These are phyloP conservation scores for Naganishia liquefaciens DNA, from an alignment of 1,284 basidiomycete genomes.

Conservation along the genomic window DNA sequence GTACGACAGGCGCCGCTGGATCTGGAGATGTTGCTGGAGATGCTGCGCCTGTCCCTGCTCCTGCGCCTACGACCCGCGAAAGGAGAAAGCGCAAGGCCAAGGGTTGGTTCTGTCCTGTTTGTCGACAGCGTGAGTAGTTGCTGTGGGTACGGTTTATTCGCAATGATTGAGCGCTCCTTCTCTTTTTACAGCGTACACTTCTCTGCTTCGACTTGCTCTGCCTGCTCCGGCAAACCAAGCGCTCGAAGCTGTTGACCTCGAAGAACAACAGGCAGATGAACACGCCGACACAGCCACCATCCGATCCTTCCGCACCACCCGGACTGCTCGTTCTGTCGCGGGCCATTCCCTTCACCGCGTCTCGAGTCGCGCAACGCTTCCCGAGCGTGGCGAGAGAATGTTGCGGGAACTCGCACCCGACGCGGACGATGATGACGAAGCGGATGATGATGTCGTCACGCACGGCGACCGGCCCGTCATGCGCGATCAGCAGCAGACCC, in stretches of 20 bases:
- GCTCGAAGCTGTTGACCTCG: conserved; percentile 33
- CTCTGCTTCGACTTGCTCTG: conserved; percentile 77
- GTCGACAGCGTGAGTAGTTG: conserved; percentile 71
- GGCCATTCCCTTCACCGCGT: conserved; percentile 38
- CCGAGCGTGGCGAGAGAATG: conserved; percentile 53
- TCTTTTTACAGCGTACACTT: conserved; percentile 70
- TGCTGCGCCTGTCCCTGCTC: conserved; percentile 35
- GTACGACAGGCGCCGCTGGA: conserved; percentile 31
- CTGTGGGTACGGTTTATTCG: background rate
- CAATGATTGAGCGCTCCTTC: background rate
- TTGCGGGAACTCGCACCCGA: conserved; percentile 45
- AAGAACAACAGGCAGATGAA: conserved; percentile 14
- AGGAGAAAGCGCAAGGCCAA: conserved; percentile 84
- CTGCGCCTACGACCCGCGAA: conserved; percentile 54
- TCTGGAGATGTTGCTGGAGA: conserved; percentile 33
- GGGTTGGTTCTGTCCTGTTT: conserved; percentile 92
- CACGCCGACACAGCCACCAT: conserved; percentile 21
- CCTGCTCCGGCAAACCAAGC: conserved; percentile 58
- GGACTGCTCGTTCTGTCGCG: conserved; percentile 34
- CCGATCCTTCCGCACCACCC: conserved; percentile 26
- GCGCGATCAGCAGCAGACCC: conserved; percentile 7
- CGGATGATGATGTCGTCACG: conserved; percentile 30
- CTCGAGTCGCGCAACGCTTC: conserved; percentile 49
- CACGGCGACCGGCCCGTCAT: conserved; percentile 1
- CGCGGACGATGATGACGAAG: conserved; percentile 37